phyloP scores from a whole-genome alignment of 257 asterid species.

The Haberlea rhodopensis region DNA sequence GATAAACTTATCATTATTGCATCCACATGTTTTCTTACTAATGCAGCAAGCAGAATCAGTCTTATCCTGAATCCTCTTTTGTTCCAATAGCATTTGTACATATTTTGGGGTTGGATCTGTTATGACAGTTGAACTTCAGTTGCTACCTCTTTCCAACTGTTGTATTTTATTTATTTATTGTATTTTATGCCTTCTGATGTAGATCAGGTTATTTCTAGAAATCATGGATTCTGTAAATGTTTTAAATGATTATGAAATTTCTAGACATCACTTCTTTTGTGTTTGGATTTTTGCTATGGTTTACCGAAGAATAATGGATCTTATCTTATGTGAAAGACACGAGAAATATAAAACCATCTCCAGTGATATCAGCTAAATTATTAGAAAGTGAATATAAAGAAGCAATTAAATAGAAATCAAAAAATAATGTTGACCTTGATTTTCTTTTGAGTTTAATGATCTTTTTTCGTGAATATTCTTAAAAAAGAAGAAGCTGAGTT shows the following conservation, averaged over 20 bases:
- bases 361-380: too few relatives aligned
- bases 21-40: neutral
- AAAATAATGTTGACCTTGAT: too few relatives aligned
- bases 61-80: neutral
- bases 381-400: too few relatives aligned
- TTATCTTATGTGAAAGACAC: too few relatives aligned
- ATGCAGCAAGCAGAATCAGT: neutral
- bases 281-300: too few relatives aligned
- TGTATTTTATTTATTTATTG: too few relatives aligned
- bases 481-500: conserved; percentile 5
- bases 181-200: neutral
- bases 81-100: neutral
- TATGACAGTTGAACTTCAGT: neutral
- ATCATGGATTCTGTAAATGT: neutral
- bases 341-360: too few relatives aligned
- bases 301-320: too few relatives aligned
- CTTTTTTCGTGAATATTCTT: too few relatives aligned
- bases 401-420: too few relatives aligned
- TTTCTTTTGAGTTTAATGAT: too few relatives aligned
- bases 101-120: neutral
- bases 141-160: neutral
- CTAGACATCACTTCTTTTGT: too few relatives aligned
- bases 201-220: neutral
- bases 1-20: neutral
- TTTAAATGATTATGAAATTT: neutral